These are phyloP conservation scores for Alternaria triticimaculans DNA, from an alignment of 2,329 filamentous ascomycete genomes.

Conservation along the genomic window DNA sequence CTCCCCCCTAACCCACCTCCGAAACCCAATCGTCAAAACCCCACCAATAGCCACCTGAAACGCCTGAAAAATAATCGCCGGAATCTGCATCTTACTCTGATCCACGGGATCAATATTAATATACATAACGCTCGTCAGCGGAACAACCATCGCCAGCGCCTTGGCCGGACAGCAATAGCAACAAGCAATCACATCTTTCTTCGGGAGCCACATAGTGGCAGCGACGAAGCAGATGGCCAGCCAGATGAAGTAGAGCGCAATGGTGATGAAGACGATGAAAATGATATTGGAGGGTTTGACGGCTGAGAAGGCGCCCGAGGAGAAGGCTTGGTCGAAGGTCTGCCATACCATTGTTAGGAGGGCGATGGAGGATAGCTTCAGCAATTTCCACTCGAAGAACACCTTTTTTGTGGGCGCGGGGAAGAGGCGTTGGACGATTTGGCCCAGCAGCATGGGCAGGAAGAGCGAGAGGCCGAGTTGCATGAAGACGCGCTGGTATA, in stretches of 20 bases:
- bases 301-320: slow-evolving; percentile 65
- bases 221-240: slow-evolving; percentile 66
- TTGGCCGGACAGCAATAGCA: slow-evolving; percentile 78
- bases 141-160: slow-evolving; percentile 73
- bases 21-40: slow-evolving; percentile 51
- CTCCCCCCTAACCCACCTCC: slow-evolving; percentile 58
- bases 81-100: slow-evolving; percentile 67
- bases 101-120: slow-evolving; percentile 60
- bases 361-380: slow-evolving; percentile 54
- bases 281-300: slow-evolving; percentile 67
- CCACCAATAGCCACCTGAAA: slow-evolving; percentile 54
- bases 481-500: slow-evolving; percentile 72
- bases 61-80: slow-evolving; percentile 64
- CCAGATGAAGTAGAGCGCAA: slow-evolving; percentile 69
- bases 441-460: slow-evolving; percentile 68
- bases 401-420: slow-evolving; percentile 61
- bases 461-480: slow-evolving; percentile 73
- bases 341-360: slow-evolving; percentile 66
- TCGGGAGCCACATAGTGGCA: slow-evolving; percentile 61
- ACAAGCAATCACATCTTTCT: slow-evolving; percentile 70
- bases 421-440: slow-evolving; percentile 64
- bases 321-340: slow-evolving; percentile 71
- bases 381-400: slow-evolving; percentile 55
- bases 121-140: slow-evolving; percentile 73
- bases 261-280: slow-evolving; percentile 71